Conservation (phyloP, 306 rosid species). For the barrel medic (Medicago truncatula) region DNA sequence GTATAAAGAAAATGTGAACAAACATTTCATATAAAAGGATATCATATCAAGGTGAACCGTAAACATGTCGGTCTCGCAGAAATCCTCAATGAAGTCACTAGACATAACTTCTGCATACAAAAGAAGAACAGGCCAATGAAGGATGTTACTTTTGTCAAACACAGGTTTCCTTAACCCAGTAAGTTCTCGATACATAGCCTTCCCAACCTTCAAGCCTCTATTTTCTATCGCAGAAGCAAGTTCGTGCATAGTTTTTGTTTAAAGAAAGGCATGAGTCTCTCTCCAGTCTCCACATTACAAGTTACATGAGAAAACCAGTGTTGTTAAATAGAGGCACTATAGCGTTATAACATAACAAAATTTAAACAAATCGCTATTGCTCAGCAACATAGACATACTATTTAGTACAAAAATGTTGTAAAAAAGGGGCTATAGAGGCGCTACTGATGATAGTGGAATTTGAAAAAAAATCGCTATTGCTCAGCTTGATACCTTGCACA, state of each 20-base stretch:
- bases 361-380: neutral
- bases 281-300: too few species aligned
- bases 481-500: too few species aligned
- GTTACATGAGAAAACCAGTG: neutral
- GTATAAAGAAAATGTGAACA: neutral
- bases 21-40: slow-evolving; percentile 65
- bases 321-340: neutral
- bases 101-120: slow-evolving; percentile 97
- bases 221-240: slow-evolving; percentile 66
- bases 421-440: neutral
- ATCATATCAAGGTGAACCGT: slow-evolving; percentile 85
- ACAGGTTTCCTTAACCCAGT: slow-evolving; percentile 74
- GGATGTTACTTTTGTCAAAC: slow-evolving; percentile 71
- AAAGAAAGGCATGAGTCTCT: too few species aligned
- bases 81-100: slow-evolving; percentile 93
- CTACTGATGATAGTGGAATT: neutral
- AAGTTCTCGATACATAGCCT: slow-evolving; percentile 72
- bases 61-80: slow-evolving; percentile 91
- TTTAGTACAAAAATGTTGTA: neutral
- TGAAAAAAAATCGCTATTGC: too few species aligned
- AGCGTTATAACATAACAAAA: too few species aligned
- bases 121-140: slow-evolving; percentile 97
- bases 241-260: too few species aligned
- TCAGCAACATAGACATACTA: neutral
- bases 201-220: slow-evolving; percentile 83